Conservation (phyloP, 2,329 filamentous ascomycete species). For the Achaetomium macrosporum region DNA sequence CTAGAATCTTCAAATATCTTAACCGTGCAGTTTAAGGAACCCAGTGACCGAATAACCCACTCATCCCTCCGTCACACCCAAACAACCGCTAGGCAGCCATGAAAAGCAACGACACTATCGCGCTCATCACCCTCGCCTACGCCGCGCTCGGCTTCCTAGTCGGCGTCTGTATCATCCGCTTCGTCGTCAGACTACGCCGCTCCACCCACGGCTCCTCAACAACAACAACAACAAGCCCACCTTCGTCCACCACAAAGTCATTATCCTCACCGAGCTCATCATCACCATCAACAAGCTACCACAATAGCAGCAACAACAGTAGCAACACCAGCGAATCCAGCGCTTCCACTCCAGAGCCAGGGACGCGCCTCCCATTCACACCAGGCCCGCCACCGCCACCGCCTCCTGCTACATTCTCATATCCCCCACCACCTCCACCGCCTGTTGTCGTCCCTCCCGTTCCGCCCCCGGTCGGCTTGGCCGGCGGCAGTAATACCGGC, state of each 20-base stretch:
- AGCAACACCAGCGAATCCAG: not conserved
- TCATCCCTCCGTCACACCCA: too few species aligned
- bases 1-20: too few species aligned
- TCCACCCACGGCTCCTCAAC: not conserved
- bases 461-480: not conserved
- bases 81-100: not conserved
- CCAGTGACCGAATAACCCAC: too few species aligned
- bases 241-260: not conserved
- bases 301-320: not conserved
- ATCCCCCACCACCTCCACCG: not conserved
- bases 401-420: not conserved
- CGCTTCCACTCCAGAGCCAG: not conserved
- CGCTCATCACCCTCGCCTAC: conserved; percentile 13
- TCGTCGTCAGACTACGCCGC: conserved; percentile 8
- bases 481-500: not conserved
- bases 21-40: too few species aligned
- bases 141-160: conserved; percentile 2
- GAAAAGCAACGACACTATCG: conserved; percentile 15
- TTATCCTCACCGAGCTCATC: not conserved
- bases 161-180: conserved; percentile 4
- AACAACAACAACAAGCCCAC: not conserved
- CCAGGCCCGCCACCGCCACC: not conserved
- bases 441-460: not conserved
- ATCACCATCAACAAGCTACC: not conserved
- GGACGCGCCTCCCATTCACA: not conserved